These are phyloP conservation scores for Vigna trinervia DNA, from an alignment of 306 rosid species.

Conservation along the genomic window DNA sequence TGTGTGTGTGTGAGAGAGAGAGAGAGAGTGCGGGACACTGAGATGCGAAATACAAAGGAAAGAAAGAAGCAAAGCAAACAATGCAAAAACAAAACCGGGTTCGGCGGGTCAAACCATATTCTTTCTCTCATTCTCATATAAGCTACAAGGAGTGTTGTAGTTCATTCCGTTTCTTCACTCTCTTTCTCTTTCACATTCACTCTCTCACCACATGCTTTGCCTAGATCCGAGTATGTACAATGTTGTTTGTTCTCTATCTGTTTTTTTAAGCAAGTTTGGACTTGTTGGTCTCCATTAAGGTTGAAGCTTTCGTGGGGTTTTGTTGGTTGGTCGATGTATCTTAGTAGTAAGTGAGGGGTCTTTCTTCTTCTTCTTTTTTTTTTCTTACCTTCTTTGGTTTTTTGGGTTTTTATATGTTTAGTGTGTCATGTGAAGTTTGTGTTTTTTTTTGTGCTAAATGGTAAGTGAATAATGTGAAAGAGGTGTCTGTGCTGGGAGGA, in stretches of 20 bases:
- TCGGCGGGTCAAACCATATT: conserved; percentile 67
- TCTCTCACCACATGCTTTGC: conserved; percentile 33
- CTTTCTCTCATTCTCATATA: conserved; percentile 3
- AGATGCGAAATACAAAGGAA: conserved; percentile 38
- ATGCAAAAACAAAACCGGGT: conserved; percentile 48
- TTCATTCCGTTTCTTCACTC: conserved; percentile 14
- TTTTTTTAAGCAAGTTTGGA: background rate
- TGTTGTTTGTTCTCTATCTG: conserved; percentile 33
- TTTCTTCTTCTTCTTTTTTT: background rate
- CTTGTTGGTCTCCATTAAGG: conserved; percentile 28
- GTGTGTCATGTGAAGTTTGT: conserved; percentile 10
- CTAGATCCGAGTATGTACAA: conserved; percentile 78
- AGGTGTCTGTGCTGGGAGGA: conserved; percentile 20
- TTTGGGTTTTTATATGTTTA: background rate
- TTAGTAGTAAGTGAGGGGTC: background rate
- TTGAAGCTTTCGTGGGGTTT: conserved; percentile 39
- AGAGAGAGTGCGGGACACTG: conserved; percentile 33
- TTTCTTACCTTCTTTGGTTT: background rate
- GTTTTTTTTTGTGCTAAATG: conserved; percentile 6
- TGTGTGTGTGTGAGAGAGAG: no score
- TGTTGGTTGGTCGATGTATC: conserved; percentile 26
- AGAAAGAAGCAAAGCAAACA: background rate
- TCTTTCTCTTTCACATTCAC: background rate
- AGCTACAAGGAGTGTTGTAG: background rate
- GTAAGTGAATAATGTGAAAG: conserved; percentile 30